Evolutionary conservation across 2,329 filamentous ascomycete species (phyloP), one percentile per base, ranked within the genome.

Genomic region (Aspergillus pseudoterreus): DNA sequence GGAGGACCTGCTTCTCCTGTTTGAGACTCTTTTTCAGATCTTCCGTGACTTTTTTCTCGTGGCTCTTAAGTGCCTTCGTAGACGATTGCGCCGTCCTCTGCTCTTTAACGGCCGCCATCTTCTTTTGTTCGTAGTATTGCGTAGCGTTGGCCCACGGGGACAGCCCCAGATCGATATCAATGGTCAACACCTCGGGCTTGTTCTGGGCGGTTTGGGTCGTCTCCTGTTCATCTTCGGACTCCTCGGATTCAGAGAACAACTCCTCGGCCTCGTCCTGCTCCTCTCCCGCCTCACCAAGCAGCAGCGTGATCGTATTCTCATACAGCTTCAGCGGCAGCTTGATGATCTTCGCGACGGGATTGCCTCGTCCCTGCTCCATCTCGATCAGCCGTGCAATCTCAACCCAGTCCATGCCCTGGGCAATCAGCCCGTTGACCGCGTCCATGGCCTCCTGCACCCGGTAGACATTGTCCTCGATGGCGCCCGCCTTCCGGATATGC

Each of bases 331-430:
- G 73, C 0, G 94, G 92, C 15, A 95, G 74, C 66, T 88, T 88
- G 64, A 99, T 95, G 42, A 91, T 85, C 52, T 87, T 81, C 1
- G 94, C 94, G 6, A 99, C 91, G 0, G 89, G 83, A 58, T 99
- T 99, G 24, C 83, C 79, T 45, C 85, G 80, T 54, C 78, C 83
- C 68, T 95, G 88, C 67, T 97, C 92, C 58, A 90, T 82, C 67
- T 96, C 90, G 47, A 99, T 88, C 55, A 99, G 75, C 52, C 87
- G 88, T 9, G 83, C 90, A 62, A 97, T 92, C 58, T 96, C 88
- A 10, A 90, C 84, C 94, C 94, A 99, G 63, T 99, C 94, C 91
- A 97, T 97, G 10, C 92, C 92, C 64, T 96, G 90, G 4, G 83
- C 83, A 53, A 99, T 83, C n/a, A 97, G 76, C 0, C 90, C 89